Conservation (phyloP, 495 filamentous ascomycete species). For the Lasiosphaeria hispida region DNA sequence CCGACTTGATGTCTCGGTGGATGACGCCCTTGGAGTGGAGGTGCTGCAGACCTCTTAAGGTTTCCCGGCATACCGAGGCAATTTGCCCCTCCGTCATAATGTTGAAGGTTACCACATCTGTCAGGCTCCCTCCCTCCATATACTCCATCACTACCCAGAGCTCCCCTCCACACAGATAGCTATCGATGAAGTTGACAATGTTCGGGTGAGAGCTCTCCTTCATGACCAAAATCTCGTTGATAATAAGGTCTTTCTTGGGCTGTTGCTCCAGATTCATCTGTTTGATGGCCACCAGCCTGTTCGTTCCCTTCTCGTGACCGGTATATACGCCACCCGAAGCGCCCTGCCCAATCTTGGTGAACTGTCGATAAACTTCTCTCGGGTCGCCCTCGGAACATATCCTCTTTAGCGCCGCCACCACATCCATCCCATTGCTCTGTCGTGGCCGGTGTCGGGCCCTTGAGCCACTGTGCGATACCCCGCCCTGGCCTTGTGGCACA, state of each 20-base stretch:
- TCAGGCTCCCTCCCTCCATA: constrained; percentile 97
- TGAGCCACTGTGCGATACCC: constrained; percentile 48
- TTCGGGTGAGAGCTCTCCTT: constrained; percentile 98
- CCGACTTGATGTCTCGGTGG: constrained; percentile 97
- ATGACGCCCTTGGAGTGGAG: constrained; percentile 97
- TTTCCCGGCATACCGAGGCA: constrained; percentile 91
- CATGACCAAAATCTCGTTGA: constrained; percentile 99
- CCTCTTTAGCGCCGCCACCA: constrained; percentile 74
- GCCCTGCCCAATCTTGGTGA: constrained; percentile 96
- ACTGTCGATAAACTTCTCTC: constrained; percentile 75
- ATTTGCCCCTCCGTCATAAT: constrained; percentile 98
- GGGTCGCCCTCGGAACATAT: constrained; percentile 92
- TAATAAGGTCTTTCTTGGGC: constrained; percentile 97
- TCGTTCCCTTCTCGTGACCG: constrained; percentile 78
- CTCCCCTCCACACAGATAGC: constrained; percentile 82
- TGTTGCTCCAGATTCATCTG: constrained; percentile 99
- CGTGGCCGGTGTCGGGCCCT: constrained; percentile 73
- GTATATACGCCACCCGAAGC: constrained; percentile 95
- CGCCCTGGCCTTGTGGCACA: constrained; percentile 39
- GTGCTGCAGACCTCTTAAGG: constrained; percentile 86
- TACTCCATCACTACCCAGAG: constrained; percentile 99
- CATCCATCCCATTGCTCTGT: constrained; percentile 72
- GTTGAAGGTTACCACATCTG: constrained; percentile 97
- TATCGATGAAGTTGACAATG: constrained; percentile 98
- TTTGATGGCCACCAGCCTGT: constrained; percentile 93